Evolutionary conservation across 192 early-diverging fungal genomes (phyloP).

Genomic region (Coemansia reversa): DNA sequence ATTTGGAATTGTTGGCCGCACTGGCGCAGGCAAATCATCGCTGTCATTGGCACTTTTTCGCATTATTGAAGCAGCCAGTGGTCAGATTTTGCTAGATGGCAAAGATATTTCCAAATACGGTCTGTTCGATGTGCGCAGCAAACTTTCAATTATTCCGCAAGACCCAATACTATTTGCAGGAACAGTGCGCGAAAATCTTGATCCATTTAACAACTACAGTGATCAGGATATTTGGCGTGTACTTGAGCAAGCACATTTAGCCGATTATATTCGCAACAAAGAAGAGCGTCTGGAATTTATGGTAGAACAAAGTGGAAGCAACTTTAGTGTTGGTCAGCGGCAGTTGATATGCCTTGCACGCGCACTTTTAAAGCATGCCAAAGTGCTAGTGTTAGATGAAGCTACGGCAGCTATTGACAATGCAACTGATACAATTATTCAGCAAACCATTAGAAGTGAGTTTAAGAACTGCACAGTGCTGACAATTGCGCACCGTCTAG

Average conservation of each 20-base stretch:
- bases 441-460: slow-evolving; percentile 61
- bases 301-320: slow-evolving; percentile 59
- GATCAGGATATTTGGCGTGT: slow-evolving; percentile 67
- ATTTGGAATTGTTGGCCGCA: slow-evolving; percentile 71
- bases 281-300: slow-evolving; percentile 33
- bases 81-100: slow-evolving; percentile 72
- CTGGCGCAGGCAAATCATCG: slow-evolving; percentile 77
- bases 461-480: slow-evolving; percentile 66
- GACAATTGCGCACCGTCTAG: slow-evolving; percentile 69
- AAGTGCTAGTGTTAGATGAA: slow-evolving; percentile 69
- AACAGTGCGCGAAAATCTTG: slow-evolving; percentile 77
- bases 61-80: slow-evolving; percentile 61
- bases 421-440: slow-evolving; percentile 59
- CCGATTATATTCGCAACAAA: slow-evolving; percentile 22
- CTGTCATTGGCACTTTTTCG: slow-evolving; percentile 74
- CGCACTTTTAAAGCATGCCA: slow-evolving; percentile 69
- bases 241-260: slow-evolving; percentile 61
- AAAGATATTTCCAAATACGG: slow-evolving; percentile 70
- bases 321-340: slow-evolving; percentile 81
- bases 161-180: slow-evolving; percentile 74
- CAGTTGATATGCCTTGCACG: slow-evolving; percentile 81
- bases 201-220: slow-evolving; percentile 68
- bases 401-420: slow-evolving; percentile 56
- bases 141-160: slow-evolving; percentile 78
- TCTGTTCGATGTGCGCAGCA: slow-evolving; percentile 68